A percentile compares a stretch with the other conserved stretches of the same genome.
phyloP scores from a whole-genome alignment of 2,329 filamentous ascomycete genomes.

The Plenodomus biglobosus region DNA sequence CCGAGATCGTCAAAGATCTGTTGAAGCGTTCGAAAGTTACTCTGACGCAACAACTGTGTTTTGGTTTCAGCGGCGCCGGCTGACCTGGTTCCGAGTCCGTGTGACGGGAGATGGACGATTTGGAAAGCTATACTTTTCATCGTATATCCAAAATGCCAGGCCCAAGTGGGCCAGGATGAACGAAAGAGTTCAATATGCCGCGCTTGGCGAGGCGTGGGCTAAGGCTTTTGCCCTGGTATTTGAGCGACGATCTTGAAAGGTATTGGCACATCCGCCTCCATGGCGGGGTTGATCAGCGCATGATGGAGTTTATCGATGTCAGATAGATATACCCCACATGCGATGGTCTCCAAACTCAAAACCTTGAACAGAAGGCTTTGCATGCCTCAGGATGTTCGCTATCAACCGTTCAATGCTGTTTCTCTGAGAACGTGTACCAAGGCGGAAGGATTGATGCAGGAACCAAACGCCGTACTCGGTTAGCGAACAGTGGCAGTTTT shows the following conservation, averaged over 20 bases:
- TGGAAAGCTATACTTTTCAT: not conserved
- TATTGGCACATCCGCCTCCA: not conserved
- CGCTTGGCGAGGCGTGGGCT: constrained; percentile 11
- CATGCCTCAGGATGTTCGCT: not conserved
- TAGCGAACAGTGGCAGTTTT: not conserved
- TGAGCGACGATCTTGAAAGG: constrained; percentile 13
- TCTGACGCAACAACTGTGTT: not conserved
- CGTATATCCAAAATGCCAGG: not conserved
- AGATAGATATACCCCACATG: not conserved
- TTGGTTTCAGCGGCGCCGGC: not conserved
- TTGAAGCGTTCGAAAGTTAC: not conserved
- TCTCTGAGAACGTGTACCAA: not conserved
- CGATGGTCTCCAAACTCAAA: not conserved
- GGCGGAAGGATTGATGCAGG: not conserved
- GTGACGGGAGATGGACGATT: constrained; percentile 6
- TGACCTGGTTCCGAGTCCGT: not conserved
- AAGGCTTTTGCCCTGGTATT: constrained; percentile 8
- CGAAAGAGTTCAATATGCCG: constrained; percentile 6
- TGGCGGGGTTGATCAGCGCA: not conserved
- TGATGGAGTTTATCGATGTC: not conserved
- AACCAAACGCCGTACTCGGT: not conserved
- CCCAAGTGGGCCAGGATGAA: constrained; percentile 5
- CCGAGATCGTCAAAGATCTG: not conserved
- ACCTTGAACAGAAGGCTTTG: not conserved
- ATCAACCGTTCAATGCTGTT: not conserved